Conservation (phyloP, 2,329 filamentous ascomycete species). For the Rhynchosporium agropyri region DNA sequence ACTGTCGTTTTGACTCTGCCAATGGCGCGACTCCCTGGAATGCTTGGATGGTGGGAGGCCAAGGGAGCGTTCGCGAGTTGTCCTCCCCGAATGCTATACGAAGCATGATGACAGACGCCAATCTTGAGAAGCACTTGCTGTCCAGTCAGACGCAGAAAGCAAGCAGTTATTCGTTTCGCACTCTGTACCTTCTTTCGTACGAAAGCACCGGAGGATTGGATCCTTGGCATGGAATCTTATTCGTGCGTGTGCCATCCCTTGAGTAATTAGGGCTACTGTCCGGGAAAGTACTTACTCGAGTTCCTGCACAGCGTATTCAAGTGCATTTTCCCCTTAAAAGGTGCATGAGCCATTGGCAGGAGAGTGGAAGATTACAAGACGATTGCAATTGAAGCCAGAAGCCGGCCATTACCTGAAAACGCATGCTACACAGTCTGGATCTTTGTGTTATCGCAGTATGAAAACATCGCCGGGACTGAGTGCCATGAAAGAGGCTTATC, state of each 20-base stretch:
- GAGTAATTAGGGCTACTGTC: background rate
- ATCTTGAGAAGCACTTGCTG: constrained; percentile 7
- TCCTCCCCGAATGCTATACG: background rate
- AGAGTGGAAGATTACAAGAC: background rate
- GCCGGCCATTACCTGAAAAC: background rate
- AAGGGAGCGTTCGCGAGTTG: background rate
- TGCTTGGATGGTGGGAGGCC: background rate
- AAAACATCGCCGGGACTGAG: background rate
- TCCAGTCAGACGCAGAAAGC: constrained; percentile 3
- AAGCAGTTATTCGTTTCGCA: background rate
- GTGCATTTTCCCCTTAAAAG: background rate
- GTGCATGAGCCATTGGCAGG: background rate
- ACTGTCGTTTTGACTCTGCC: constrained; percentile 15
- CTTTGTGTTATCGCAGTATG: background rate
- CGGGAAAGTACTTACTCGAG: background rate
- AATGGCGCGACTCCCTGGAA: background rate
- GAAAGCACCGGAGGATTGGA: background rate
- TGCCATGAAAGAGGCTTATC: background rate
- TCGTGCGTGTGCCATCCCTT: background rate
- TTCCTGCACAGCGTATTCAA: background rate
- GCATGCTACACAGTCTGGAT: background rate
- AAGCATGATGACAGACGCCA: constrained; percentile 13
- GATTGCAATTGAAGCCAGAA: background rate
- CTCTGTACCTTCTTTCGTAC: background rate
- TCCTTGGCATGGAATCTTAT: background rate